These are phyloP conservation scores for Phytophthora sp. DNA, from an alignment of 352 stramenopile genomes.

Conservation along the genomic window DNA sequence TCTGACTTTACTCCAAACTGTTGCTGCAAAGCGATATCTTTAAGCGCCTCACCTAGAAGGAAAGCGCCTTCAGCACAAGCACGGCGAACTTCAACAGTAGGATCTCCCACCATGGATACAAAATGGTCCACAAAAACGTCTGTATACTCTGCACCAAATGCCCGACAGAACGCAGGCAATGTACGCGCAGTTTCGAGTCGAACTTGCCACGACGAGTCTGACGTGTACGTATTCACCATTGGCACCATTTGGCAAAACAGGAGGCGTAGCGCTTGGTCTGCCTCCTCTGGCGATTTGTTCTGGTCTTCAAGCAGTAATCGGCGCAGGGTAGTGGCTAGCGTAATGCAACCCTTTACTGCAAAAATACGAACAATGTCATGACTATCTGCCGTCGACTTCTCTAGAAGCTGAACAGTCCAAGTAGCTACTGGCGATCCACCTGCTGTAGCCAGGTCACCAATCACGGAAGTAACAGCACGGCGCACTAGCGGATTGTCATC, in stretches of 20 bases:
- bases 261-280: constrained; percentile 61
- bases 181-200: constrained; percentile 78
- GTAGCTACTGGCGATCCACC: constrained; percentile 53
- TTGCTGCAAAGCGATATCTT: constrained; percentile 53
- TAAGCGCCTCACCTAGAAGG: constrained; percentile 63
- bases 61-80: constrained; percentile 75
- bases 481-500: constrained; percentile 88
- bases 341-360: constrained; percentile 84
- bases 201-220: constrained; percentile 89
- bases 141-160: constrained; percentile 80
- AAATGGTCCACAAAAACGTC: constrained; percentile 91
- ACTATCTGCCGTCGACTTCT: constrained; percentile 83
- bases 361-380: constrained; percentile 91
- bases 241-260: constrained; percentile 85
- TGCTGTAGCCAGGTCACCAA: constrained; percentile 70
- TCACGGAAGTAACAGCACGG: constrained; percentile 83
- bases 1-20: constrained; percentile 7
- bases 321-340: constrained; percentile 65
- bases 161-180: constrained; percentile 75
- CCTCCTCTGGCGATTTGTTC: constrained; percentile 21
- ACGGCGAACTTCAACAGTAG: constrained; percentile 85
- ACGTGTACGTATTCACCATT: constrained; percentile 90
- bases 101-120: constrained; percentile 80
- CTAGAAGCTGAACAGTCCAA: constrained; percentile 81
- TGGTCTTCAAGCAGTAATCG: constrained; percentile 55